These are phyloP conservation scores for Naegleria gruberi DNA, from an alignment of 208 protist species.

Conservation along the genomic window DNA sequence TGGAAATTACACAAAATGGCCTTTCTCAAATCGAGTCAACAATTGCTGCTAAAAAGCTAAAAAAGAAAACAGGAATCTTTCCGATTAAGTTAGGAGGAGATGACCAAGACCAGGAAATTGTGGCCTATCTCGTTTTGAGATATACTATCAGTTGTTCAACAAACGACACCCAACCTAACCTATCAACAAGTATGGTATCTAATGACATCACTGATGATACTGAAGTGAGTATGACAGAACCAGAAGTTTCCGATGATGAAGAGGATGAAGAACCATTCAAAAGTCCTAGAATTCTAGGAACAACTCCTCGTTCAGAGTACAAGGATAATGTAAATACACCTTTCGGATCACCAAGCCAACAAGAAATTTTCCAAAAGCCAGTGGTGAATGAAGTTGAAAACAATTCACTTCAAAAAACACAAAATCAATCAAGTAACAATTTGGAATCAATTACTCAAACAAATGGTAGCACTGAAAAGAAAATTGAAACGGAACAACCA, in stretches of 20 bases:
- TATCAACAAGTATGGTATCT: background rate
- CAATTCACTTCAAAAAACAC: too few species aligned
- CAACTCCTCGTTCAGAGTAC: too few species aligned
- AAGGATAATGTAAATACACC: too few species aligned
- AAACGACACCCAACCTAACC: background rate
- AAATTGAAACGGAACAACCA: too few species aligned
- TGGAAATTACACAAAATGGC: background rate
- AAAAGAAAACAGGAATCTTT: background rate
- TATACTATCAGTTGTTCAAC: background rate
- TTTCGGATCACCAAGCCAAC: too few species aligned
- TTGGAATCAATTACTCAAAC: too few species aligned
- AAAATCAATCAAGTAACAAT: too few species aligned
- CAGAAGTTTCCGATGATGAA: background rate
- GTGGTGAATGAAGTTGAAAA: too few species aligned
- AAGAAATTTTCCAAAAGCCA: too few species aligned
- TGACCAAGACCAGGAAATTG: background rate
- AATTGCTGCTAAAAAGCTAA: background rate
- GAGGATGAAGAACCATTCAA: background rate
- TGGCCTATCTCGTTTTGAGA: background rate
- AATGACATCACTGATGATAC: background rate
- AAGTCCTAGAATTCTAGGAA: too few species aligned
- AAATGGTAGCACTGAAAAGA: too few species aligned
- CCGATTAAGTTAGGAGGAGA: background rate
- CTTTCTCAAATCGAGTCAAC: background rate
- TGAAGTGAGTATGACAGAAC: background rate